Conservation (phyloP, 2,329 filamentous ascomycete genomes). For the Talaromyces islandicus region DNA sequence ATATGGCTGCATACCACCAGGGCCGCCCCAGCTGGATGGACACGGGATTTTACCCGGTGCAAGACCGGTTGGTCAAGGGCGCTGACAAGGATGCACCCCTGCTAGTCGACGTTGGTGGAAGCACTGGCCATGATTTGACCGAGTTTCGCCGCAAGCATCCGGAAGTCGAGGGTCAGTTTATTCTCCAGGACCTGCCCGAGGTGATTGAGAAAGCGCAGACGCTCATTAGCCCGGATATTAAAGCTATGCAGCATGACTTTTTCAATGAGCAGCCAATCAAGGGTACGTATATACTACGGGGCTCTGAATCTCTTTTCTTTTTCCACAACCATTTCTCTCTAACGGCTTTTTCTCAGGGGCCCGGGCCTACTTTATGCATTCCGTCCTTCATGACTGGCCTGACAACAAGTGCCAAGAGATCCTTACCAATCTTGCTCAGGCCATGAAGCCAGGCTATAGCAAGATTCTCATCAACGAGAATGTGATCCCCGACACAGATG, state of each 20-base stretch:
- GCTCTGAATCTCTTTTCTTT: too few relatives aligned
- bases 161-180: constrained; percentile 33
- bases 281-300: constrained; percentile 22
- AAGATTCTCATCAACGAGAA: constrained; percentile 26
- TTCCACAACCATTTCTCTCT: not conserved
- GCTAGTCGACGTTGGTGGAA: constrained; percentile 20
- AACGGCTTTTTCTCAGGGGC: constrained; percentile 20
- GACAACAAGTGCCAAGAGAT: constrained; percentile 27
- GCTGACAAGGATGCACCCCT: constrained; percentile 13
- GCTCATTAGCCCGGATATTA: constrained; percentile 14
- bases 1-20: constrained; percentile 34
- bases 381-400: constrained; percentile 33
- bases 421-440: constrained; percentile 18
- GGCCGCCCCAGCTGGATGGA: constrained; percentile 35
- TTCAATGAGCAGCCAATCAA: constrained; percentile 43
- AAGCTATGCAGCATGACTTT: constrained; percentile 42
- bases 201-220: constrained; percentile 26
- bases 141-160: constrained; percentile 35
- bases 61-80: constrained; percentile 16
- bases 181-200: constrained; percentile 45
- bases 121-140: constrained; percentile 16
- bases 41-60: constrained; percentile 9
- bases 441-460: constrained; percentile 24
- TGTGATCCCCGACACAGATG: constrained; percentile 22
- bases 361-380: constrained; percentile 31